These are phyloP conservation scores for Casuarina glauca DNA, from an alignment of 306 rosid species.

Conservation along the genomic window DNA sequence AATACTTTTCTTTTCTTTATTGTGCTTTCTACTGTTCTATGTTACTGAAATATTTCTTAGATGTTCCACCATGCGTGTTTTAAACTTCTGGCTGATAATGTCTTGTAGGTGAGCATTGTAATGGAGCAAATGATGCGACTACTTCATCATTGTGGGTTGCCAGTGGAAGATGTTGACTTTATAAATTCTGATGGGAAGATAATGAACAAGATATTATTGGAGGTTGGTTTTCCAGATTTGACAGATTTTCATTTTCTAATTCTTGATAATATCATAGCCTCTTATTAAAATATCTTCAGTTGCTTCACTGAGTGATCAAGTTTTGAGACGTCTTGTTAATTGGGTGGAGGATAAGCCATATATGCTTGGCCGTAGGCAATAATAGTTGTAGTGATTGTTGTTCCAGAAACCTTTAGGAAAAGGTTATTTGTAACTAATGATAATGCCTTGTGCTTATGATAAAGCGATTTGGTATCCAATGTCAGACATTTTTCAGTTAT, in stretches of 20 bases:
- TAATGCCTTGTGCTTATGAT: background rate
- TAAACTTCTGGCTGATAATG: slow-evolving; percentile 20
- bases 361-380: background rate
- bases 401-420: background rate
- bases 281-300: background rate
- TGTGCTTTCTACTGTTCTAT: background rate
- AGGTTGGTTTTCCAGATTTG: slow-evolving; percentile 53
- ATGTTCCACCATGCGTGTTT: background rate
- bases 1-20: background rate
- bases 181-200: slow-evolving; percentile 90
- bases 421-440: background rate
- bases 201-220: slow-evolving; percentile 80
- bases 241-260: background rate
- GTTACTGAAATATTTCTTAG: background rate
- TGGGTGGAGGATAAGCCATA: background rate
- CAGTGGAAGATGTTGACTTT: slow-evolving; percentile 80
- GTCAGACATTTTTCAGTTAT: background rate
- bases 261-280: background rate
- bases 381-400: background rate
- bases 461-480: background rate
- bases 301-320: background rate
- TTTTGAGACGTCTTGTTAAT: background rate
- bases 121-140: slow-evolving; percentile 97
- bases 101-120: slow-evolving; percentile 86
- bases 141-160: slow-evolving; percentile 90